phyloP scores from a whole-genome alignment of 1,284 basidiomycete species.

The Paramarasmius palmivorus region DNA sequence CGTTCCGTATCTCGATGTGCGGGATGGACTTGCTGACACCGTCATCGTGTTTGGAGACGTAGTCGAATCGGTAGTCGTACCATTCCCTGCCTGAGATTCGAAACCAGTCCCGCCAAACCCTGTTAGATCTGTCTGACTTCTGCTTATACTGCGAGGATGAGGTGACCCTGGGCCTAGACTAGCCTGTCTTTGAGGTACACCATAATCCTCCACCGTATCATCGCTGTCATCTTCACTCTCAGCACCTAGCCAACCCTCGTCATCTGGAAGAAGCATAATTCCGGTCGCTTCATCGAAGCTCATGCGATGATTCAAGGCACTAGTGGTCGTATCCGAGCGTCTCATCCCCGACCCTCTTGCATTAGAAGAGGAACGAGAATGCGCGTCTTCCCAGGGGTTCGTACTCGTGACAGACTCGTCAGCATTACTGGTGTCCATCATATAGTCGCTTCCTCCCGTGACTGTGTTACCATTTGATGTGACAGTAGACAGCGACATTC shows the following conservation, averaged over 20 bases:
- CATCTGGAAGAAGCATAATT: slow-evolving; percentile 81
- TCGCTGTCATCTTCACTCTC: slow-evolving; percentile 38
- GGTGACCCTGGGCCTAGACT: background rate
- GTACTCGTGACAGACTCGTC: slow-evolving; percentile 22
- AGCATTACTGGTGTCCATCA: slow-evolving; percentile 11
- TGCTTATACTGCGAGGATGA: slow-evolving; percentile 2
- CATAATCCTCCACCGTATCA: slow-evolving; percentile 21
- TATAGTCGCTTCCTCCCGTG: background rate
- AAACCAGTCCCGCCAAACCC: background rate
- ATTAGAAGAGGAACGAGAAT: slow-evolving; percentile 16
- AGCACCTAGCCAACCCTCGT: slow-evolving; percentile 66
- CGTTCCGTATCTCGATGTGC: slow-evolving; percentile 56
- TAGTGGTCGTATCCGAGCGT: slow-evolving; percentile 20
- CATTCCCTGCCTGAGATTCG: slow-evolving; percentile 12
- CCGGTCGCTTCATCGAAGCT: slow-evolving; percentile 81
- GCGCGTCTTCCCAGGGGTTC: slow-evolving; percentile 60
- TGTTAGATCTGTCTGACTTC: background rate
- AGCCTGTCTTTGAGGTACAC: background rate
- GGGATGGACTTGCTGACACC: slow-evolving; percentile 26
- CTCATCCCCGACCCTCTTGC: background rate
- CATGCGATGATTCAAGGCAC: slow-evolving; percentile 53
- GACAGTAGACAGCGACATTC: slow-evolving; percentile 21
- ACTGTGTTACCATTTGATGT: background rate
- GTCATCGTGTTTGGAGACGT: slow-evolving; percentile 17
- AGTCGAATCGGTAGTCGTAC: background rate